Evolutionary conservation across 1,284 basidiomycete genomes (phyloP).

Genomic region (Ustilago nuda): DNA sequence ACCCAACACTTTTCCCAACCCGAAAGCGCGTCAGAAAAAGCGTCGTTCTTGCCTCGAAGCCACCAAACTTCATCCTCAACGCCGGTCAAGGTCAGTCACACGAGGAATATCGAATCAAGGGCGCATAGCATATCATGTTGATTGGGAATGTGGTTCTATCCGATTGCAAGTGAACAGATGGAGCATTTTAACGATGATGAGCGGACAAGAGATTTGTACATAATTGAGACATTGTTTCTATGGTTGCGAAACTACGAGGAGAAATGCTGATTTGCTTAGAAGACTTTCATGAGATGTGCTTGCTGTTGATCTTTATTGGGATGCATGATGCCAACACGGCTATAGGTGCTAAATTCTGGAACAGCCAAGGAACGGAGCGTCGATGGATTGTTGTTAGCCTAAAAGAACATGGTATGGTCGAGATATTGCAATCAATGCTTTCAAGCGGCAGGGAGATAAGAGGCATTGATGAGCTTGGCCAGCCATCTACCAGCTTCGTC

Average conservation of each 20-base stretch:
- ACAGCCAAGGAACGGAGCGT: background rate
- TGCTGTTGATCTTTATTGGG: background rate
- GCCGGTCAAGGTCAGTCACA: background rate
- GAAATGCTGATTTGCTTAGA: no score
- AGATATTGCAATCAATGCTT: no score
- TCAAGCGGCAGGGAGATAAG: no score
- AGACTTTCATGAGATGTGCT: background rate
- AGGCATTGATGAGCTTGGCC: background rate
- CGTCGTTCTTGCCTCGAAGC: background rate
- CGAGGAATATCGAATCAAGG: background rate
- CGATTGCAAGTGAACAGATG: background rate
- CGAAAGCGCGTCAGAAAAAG: background rate
- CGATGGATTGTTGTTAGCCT: background rate
- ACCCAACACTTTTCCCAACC: slow-evolving; percentile 10
- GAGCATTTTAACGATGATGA: background rate
- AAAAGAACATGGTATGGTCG: no score
- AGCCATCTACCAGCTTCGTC: slow-evolving; percentile 10
- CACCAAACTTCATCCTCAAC: background rate
- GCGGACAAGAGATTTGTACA: background rate
- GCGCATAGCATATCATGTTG: background rate
- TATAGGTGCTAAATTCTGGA: background rate
- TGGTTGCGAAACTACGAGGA: background rate
- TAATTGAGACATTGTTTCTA: background rate
- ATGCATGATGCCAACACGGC: background rate
- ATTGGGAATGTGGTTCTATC: background rate